Conservation (phyloP, 2,329 filamentous ascomycete genomes). For the Periconia macrospinosa region DNA sequence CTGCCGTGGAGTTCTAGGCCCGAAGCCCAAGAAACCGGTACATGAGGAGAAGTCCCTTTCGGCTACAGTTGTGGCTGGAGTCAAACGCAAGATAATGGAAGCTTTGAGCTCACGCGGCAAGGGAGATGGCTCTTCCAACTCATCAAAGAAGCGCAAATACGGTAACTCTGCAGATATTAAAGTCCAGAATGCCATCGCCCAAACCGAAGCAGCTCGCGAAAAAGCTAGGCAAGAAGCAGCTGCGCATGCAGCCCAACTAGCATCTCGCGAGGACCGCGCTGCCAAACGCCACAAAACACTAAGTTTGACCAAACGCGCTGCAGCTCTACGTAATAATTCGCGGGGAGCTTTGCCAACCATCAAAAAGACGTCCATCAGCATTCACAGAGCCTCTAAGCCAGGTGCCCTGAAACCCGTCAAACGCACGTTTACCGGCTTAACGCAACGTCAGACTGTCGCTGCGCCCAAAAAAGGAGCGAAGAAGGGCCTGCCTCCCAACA, state of each 20-base stretch:
- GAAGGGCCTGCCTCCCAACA: constrained; percentile 13
- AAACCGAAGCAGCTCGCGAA: constrained; percentile 23
- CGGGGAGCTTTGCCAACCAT: constrained; percentile 12
- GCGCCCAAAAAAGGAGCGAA: constrained; percentile 9
- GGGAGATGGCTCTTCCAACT: constrained; percentile 26
- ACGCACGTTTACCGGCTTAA: constrained; percentile 7
- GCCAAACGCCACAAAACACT: constrained; percentile 25
- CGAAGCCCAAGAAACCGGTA: constrained; percentile 54
- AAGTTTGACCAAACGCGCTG: constrained; percentile 13
- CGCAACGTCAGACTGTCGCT: constrained; percentile 7
- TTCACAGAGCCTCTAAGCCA: constrained; percentile 19
- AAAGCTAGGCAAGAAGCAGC: constrained; percentile 29
- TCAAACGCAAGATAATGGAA: constrained; percentile 40
- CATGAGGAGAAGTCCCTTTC: constrained; percentile 33
- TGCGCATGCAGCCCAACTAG: constrained; percentile 30
- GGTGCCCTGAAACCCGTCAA: constrained; percentile 27
- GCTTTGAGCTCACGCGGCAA: constrained; percentile 23
- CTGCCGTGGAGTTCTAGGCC: constrained; percentile 65
- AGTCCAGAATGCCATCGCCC: constrained; percentile 23
- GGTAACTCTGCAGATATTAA: constrained; percentile 24
- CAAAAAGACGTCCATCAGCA: constrained; percentile 25
- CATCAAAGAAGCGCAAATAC: constrained; percentile 37
- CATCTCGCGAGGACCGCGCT: constrained; percentile 37
- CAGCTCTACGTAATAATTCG: constrained; percentile 5
- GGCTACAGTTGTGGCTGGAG: constrained; percentile 31